phyloP scores from a whole-genome alignment of 768 basidiomycete species.

The Amanita polypyramis region DNA sequence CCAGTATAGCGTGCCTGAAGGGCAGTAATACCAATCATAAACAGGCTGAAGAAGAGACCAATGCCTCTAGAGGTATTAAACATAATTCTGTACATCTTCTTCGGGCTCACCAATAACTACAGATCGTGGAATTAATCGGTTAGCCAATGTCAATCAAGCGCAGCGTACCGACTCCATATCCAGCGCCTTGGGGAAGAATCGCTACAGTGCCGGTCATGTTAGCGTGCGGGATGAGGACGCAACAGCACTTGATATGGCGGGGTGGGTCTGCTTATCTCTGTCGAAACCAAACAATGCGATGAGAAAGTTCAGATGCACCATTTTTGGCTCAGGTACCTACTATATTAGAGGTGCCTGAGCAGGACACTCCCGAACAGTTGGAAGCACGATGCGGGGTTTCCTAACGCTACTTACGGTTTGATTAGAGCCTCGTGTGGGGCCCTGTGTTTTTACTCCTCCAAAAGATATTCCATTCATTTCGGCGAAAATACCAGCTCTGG shows the following conservation, averaged over 20 bases:
- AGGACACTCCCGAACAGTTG: no score
- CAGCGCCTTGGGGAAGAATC: constrained; percentile 69
- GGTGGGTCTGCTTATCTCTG: neutral
- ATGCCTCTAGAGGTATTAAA: constrained; percentile 45
- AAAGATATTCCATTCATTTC: no score
- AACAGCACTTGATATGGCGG: no score
- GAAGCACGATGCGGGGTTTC: no score
- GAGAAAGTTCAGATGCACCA: neutral
- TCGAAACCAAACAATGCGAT: neutral
- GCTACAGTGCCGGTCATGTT: constrained; percentile 19
- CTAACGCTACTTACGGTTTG: no score
- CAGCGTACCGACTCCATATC: constrained; percentile 69
- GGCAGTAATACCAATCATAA: constrained; percentile 71
- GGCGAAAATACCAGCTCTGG: no score
- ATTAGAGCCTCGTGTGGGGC: no score
- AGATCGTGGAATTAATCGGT: neutral
- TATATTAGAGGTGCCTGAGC: no score
- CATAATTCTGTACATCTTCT: neutral
- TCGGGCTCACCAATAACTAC: neutral
- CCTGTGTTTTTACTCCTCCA: no score
- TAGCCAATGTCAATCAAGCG: neutral
- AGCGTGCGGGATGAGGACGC: neutral
- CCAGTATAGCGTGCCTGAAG: constrained; percentile 79
- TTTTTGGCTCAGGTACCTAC: no score
- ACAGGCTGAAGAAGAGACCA: constrained; percentile 76